Conservation (phyloP, 2,329 filamentous ascomycete species). For the Dactylellina sp. region DNA sequence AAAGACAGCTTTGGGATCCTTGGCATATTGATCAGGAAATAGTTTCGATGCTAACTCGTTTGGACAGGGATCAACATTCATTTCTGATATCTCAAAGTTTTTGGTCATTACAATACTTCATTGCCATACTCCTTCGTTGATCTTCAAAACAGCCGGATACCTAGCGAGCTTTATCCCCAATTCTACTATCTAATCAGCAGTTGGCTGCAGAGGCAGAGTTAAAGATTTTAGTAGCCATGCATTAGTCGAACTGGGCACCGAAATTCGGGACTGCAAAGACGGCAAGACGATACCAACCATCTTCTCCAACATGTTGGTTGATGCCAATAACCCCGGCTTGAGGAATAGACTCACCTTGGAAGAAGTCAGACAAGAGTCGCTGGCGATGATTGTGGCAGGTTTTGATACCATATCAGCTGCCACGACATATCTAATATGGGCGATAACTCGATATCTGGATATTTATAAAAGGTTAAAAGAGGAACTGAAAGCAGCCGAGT, state of each 20-base stretch:
- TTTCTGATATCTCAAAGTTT: neutral
- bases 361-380: slow-evolving; percentile 4
- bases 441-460: neutral
- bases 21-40: neutral
- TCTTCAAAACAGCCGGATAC: no score
- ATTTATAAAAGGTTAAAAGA: slow-evolving; percentile 5
- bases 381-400: slow-evolving; percentile 2
- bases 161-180: slow-evolving; percentile 14
- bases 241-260: neutral
- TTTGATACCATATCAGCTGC: slow-evolving; percentile 2
- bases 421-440: slow-evolving; percentile 8
- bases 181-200: neutral
- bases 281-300: slow-evolving; percentile 9
- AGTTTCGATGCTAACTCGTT: neutral
- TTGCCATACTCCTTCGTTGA: no score
- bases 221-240: neutral
- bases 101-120: no score
- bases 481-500: neutral
- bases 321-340: slow-evolving; percentile 1
- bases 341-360: slow-evolving; percentile 5
- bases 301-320: neutral
- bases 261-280: slow-evolving; percentile 20
- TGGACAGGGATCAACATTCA: no score
- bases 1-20: neutral
- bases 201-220: neutral